Conservation (phyloP, 495 filamentous ascomycete genomes). For the Glutinoglossum americanum region DNA sequence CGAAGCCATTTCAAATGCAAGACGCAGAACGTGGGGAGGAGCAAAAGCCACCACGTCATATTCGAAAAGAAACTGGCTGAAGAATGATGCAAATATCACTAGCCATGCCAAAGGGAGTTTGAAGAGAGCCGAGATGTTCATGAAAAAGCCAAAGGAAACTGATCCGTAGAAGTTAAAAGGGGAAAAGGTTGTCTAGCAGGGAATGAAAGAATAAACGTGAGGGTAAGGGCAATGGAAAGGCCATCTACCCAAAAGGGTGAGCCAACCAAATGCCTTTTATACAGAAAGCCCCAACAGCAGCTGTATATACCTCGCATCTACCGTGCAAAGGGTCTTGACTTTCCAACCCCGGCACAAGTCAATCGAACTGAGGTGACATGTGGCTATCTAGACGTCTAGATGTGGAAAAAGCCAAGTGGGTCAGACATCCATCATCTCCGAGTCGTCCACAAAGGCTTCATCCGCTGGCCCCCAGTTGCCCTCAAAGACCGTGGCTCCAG, state of each 20-base stretch:
- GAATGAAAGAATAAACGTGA: not conserved
- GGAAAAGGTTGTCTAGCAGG: not conserved
- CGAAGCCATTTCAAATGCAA: not conserved
- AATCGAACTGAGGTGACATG: not conserved
- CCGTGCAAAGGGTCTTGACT: not conserved
- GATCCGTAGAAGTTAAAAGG: not conserved
- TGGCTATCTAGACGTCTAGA: not conserved
- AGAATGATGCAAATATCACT: not conserved
- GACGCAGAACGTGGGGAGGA: not conserved
- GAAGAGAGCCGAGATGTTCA: not conserved
- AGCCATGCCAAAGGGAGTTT: not conserved
- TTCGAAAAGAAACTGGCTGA: not conserved
- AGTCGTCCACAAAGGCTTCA: conserved; percentile 43
- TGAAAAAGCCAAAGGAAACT: not conserved
- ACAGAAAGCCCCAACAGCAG: not conserved
- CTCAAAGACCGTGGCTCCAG: conserved; percentile 79
- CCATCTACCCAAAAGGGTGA: not conserved
- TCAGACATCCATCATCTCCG: conserved; percentile 55
- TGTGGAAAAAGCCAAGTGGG: not conserved
- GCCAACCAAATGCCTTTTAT: not conserved
- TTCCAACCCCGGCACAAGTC: not conserved
- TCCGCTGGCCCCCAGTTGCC: conserved; percentile 85
- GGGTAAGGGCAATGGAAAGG: not conserved
- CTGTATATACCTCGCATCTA: not conserved
- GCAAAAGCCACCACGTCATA: not conserved